A percentile compares a stretch with the other conserved stretches of the same genome.
phyloP scores from a whole-genome alignment of 2,329 filamentous ascomycete genomes.

The Pestalotiopsis sp. region DNA sequence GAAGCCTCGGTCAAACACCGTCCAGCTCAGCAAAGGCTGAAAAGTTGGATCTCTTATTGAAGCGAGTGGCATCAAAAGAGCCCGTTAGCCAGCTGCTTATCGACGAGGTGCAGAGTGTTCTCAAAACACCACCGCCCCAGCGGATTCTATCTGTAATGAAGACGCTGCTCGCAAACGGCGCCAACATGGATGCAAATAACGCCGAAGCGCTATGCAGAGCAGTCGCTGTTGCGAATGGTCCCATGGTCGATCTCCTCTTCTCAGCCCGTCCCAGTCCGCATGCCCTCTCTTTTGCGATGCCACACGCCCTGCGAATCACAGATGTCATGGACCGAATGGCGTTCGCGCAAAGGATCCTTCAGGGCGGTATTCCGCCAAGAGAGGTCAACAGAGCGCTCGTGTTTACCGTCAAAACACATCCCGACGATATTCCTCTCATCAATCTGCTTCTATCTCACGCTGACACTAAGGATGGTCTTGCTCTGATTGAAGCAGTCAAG shows the following conservation, averaged over 20 bases:
- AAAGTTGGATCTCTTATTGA: slow-evolving; percentile 52
- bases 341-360: slow-evolving; percentile 52
- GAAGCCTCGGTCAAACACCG: slow-evolving; percentile 43
- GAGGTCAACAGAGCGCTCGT: slow-evolving; percentile 56
- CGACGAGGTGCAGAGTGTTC: slow-evolving; percentile 51
- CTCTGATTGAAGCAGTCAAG: slow-evolving; percentile 47
- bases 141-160: slow-evolving; percentile 47
- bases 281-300: slow-evolving; percentile 52
- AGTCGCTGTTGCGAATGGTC: slow-evolving; percentile 46
- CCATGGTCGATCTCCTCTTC: slow-evolving; percentile 53
- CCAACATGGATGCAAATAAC: slow-evolving; percentile 56
- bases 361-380: slow-evolving; percentile 47
- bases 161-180: slow-evolving; percentile 51
- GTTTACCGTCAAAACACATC: slow-evolving; percentile 50
- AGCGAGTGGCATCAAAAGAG: slow-evolving; percentile 43
- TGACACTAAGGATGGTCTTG: slow-evolving; percentile 53
- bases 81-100: slow-evolving; percentile 49
- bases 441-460: slow-evolving; percentile 46
- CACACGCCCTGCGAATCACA: slow-evolving; percentile 52
- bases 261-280: slow-evolving; percentile 39
- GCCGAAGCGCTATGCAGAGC: slow-evolving; percentile 54
- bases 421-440: slow-evolving; percentile 52
- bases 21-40: slow-evolving; percentile 47
- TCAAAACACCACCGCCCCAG: slow-evolving; percentile 38
- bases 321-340: slow-evolving; percentile 54